A percentile compares a stretch with the other conserved stretches of the same genome.
phyloP scores from a whole-genome alignment of 768 basidiomycete species.

The Boletus reticulatus region DNA sequence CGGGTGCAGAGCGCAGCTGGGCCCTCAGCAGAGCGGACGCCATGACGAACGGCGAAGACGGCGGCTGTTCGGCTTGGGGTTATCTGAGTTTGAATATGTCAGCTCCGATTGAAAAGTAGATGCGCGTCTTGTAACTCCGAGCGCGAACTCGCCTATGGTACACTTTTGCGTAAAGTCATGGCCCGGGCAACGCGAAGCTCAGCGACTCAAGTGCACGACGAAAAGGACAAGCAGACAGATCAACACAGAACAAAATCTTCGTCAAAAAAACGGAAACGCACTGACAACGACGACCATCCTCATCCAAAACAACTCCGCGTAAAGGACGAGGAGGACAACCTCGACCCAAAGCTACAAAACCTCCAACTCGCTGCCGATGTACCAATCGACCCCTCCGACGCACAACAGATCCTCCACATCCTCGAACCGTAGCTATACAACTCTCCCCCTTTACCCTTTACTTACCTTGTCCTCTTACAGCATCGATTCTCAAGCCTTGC shows the following conservation, averaged over 20 bases:
- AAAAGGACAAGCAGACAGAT: conserved; percentile 27
- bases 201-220: conserved; percentile 33
- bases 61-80: conserved; percentile 1
- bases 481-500: conserved; percentile 69
- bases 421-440: conserved; percentile 47
- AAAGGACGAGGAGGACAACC: conserved; percentile 30
- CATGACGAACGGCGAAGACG: conserved; percentile 23
- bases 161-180: conserved; percentile 44
- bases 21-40: conserved; percentile 44
- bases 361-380: conserved; percentile 45
- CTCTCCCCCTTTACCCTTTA: background rate
- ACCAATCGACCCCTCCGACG: conserved; percentile 44
- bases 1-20: conserved; percentile 53
- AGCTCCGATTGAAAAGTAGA: conserved; percentile 12
- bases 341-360: conserved; percentile 21
- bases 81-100: conserved; percentile 26
- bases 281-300: conserved; percentile 46
- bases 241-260: conserved; percentile 26
- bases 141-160: conserved; percentile 19
- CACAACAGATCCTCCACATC: conserved; percentile 56
- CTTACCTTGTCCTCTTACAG: conserved; percentile 32
- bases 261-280: conserved; percentile 70
- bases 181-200: conserved; percentile 73
- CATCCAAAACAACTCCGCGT: conserved; percentile 48
- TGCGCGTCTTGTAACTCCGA: conserved; percentile 17